These are phyloP conservation scores for Larix kaempferi DNA, from an alignment of 75 land plant genomes.

Conservation along the genomic window DNA sequence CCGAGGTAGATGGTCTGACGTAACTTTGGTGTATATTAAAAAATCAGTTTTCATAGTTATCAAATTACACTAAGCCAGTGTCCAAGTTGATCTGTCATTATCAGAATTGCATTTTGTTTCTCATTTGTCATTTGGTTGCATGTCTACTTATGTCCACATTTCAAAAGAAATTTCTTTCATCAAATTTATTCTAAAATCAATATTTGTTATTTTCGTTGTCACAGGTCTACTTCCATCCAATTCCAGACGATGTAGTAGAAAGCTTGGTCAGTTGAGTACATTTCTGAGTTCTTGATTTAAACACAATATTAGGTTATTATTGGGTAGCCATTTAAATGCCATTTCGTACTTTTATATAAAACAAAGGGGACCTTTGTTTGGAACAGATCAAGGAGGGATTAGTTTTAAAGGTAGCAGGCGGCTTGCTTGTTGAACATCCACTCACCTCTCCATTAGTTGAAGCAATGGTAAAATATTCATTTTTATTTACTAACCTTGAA, in stretches of 20 bases:
- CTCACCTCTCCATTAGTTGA: slow-evolving; percentile 71
- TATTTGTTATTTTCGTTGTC: slow-evolving; percentile 2
- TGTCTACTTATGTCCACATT: neutral
- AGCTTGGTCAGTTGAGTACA: slow-evolving; percentile 44
- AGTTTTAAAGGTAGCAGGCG: slow-evolving; percentile 90
- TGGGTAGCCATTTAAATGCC: slow-evolving; percentile 6
- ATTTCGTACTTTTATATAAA: neutral
- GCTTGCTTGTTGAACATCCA: slow-evolving; percentile 89
- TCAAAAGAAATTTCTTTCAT: neutral
- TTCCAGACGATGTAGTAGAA: slow-evolving; percentile 86
- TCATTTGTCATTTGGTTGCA: neutral
- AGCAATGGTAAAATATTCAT: slow-evolving; percentile 53
- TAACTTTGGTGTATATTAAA: neutral
- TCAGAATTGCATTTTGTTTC: too few relatives aligned
- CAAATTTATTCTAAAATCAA: neutral
- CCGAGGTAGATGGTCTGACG: slow-evolving; percentile 48
- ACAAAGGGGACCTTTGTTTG: neutral
- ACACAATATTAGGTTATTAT: neutral
- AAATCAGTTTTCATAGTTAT: neutral
- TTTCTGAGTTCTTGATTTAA: neutral
- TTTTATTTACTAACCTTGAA: neutral
- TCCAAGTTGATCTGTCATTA: too few relatives aligned
- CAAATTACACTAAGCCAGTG: neutral
- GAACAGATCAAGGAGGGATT: slow-evolving; percentile 77
- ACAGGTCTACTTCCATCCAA: slow-evolving; percentile 86